These are phyloP conservation scores for Pyrus bretschneideri DNA, from an alignment of 306 rosid species.

Conservation along the genomic window DNA sequence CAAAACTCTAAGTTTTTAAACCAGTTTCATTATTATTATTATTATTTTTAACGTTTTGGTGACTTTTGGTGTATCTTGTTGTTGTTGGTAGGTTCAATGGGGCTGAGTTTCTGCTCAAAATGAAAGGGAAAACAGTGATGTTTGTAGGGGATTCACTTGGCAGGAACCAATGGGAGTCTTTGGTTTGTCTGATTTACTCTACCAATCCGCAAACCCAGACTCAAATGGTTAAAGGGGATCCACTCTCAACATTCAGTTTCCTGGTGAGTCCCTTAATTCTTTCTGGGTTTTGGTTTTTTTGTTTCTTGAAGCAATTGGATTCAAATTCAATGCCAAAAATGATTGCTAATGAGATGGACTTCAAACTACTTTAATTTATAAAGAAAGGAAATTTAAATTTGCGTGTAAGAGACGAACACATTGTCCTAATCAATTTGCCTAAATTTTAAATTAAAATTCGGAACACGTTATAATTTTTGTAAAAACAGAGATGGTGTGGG, in stretches of 20 bases:
- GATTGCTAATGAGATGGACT: no score
- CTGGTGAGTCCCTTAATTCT: constrained; percentile 40
- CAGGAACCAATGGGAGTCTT: constrained; percentile 84
- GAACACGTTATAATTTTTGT: background rate
- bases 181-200: constrained; percentile 66
- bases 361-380: no score
- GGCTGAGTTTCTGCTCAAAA: constrained; percentile 56
- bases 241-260: constrained; percentile 78
- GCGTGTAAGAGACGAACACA: background rate
- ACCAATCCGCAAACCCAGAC: constrained; percentile 59
- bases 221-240: constrained; percentile 63
- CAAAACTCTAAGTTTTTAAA: no score
- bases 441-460: no score
- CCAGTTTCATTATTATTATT: no score
- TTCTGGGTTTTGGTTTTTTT: constrained; percentile 4
- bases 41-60: background rate
- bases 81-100: constrained; percentile 80
- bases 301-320: background rate
- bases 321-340: background rate
- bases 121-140: constrained; percentile 81
- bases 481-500: background rate
- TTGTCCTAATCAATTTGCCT: background rate
- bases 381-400: no score
- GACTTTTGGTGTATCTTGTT: constrained; percentile 36
- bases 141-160: constrained; percentile 95